These are phyloP conservation scores for Cryptococcus sp. DNA, from an alignment of 1,284 basidiomycete species.

Conservation along the genomic window DNA sequence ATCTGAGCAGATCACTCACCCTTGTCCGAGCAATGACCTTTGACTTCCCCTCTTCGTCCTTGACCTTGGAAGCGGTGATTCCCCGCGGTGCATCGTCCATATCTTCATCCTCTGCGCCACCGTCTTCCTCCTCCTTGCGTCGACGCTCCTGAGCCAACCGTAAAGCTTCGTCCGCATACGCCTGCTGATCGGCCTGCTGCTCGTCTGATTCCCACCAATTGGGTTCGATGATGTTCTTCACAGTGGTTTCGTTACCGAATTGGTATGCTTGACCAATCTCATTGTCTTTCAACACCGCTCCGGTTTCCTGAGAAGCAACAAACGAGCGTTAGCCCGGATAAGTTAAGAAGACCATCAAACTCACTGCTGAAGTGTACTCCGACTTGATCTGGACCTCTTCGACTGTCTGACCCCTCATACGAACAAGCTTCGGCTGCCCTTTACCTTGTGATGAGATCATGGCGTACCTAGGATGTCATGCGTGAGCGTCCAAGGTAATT, in stretches of 20 bases:
- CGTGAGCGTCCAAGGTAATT: slow-evolving; percentile 1
- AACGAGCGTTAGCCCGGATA: background rate
- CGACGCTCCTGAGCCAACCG: slow-evolving; percentile 28
- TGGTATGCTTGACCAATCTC: slow-evolving; percentile 50
- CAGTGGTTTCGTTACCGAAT: slow-evolving; percentile 46
- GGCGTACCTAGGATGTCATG: slow-evolving; percentile 65
- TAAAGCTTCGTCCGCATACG: slow-evolving; percentile 34
- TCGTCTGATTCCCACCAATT: slow-evolving; percentile 49
- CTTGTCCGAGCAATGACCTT: slow-evolving; percentile 47
- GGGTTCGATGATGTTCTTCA: slow-evolving; percentile 45
- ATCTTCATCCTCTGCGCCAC: slow-evolving; percentile 55
- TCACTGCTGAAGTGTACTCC: slow-evolving; percentile 74
- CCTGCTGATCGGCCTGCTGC: slow-evolving; percentile 25
- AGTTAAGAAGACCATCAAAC: slow-evolving; percentile 22
- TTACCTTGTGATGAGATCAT: slow-evolving; percentile 83
- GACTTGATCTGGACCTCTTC: slow-evolving; percentile 71
- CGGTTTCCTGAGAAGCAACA: slow-evolving; percentile 40
- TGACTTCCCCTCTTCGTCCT: slow-evolving; percentile 20
- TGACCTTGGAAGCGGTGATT: slow-evolving; percentile 2
- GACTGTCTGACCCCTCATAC: slow-evolving; percentile 73
- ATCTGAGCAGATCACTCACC: slow-evolving; percentile 41
- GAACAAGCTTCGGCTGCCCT: slow-evolving; percentile 75
- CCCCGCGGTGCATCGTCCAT: slow-evolving; percentile 46
- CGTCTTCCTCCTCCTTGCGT: slow-evolving; percentile 18
- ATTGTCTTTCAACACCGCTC: slow-evolving; percentile 38